phyloP scores from a whole-genome alignment of 1,284 basidiomycete species.

The Cutaneotrichosporon dermatis region DNA sequence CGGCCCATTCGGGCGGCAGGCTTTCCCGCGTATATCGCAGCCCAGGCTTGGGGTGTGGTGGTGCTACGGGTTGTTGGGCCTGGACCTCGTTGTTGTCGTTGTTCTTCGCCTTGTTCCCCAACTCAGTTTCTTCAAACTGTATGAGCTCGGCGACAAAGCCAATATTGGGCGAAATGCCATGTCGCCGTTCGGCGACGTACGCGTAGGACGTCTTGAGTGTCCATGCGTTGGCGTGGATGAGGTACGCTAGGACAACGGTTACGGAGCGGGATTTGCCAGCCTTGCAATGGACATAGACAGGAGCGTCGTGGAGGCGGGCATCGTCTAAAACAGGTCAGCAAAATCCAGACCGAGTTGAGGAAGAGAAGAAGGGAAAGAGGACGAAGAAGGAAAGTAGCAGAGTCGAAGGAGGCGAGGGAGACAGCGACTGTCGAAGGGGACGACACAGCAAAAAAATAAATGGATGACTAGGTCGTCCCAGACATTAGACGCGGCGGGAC shows the following conservation, averaged over 20 bases:
- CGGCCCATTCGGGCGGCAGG: slow-evolving; percentile 57
- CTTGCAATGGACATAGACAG: slow-evolving; percentile 94
- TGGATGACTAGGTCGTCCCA: too few relatives aligned
- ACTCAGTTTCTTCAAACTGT: slow-evolving; percentile 86
- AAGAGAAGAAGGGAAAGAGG: neutral
- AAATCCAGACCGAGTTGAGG: neutral
- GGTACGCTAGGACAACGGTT: slow-evolving; percentile 94
- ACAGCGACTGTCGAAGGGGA: too few relatives aligned
- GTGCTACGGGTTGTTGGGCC: neutral
- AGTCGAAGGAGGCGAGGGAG: too few relatives aligned
- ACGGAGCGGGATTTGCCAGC: slow-evolving; percentile 93
- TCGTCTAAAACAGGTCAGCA: slow-evolving; percentile 59
- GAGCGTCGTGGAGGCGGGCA: slow-evolving; percentile 76
- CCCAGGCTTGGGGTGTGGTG: slow-evolving; percentile 13
- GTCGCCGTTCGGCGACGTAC: slow-evolving; percentile 82
- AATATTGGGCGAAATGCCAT: slow-evolving; percentile 94
- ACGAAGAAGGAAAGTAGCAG: too few relatives aligned
- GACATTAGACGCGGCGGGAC: too few relatives aligned
- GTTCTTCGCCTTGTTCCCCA: slow-evolving; percentile 52
- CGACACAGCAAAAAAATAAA: too few relatives aligned
- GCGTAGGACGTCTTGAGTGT: slow-evolving; percentile 82
- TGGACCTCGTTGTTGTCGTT: neutral
- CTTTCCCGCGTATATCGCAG: slow-evolving; percentile 63
- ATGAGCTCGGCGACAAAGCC: slow-evolving; percentile 96
- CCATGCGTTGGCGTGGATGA: slow-evolving; percentile 96